phyloP scores from a whole-genome alignment of 345 rosid genomes.

The Ricinus communis region DNA sequence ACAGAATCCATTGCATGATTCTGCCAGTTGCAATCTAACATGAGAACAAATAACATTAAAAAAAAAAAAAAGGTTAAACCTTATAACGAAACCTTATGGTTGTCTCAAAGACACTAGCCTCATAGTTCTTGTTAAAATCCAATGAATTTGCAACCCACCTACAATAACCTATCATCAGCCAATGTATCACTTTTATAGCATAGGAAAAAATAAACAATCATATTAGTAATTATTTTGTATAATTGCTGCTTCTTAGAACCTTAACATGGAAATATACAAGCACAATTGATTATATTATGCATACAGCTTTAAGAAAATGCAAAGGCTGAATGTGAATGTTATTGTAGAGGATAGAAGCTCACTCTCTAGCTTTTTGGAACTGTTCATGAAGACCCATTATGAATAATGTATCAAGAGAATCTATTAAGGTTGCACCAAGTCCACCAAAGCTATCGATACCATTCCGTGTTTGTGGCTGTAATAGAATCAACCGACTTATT shows the following conservation, averaged over 20 bases:
- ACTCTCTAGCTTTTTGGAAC: slow-evolving; percentile 90
- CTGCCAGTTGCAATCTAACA: not conserved
- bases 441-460: slow-evolving; percentile 97
- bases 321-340: not conserved
- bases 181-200: not conserved
- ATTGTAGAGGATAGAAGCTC: slow-evolving; percentile 32
- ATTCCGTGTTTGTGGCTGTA: slow-evolving; percentile 86
- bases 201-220: not conserved
- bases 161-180: slow-evolving; percentile 26
- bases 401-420: slow-evolving; percentile 84
- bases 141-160: slow-evolving; percentile 87
- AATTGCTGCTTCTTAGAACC: not conserved
- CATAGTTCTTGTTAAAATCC: slow-evolving; percentile 86
- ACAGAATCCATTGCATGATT: not conserved
- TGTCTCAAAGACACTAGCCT: slow-evolving; percentile 94
- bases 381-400: slow-evolving; percentile 92
- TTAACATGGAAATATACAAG: not conserved
- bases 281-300: not conserved
- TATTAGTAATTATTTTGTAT: not conserved
- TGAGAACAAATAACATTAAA: not conserved
- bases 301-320: not conserved
- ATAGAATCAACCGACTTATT: slow-evolving; percentile 56
- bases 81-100: slow-evolving; percentile 89
- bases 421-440: slow-evolving; percentile 95
- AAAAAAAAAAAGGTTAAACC: slow-evolving; percentile 54